Evolutionary conservation across 352 stramenopile genomes (phyloP), one percentile per base, ranked within the genome.

Genomic region (Stephanocyclus meneghinianus): DNA sequence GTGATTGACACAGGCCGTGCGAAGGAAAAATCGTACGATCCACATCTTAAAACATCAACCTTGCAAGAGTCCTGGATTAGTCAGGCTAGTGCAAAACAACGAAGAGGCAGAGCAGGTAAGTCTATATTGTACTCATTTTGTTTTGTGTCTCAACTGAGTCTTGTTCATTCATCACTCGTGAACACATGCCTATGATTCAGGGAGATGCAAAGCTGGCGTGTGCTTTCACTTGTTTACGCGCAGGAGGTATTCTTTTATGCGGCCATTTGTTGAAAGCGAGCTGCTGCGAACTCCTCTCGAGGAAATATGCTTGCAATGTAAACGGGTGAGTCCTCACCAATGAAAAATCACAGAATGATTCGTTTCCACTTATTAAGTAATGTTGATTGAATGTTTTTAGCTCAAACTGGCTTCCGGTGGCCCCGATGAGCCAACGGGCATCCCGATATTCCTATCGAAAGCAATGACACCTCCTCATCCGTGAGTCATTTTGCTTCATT

Each of bases 1-100:
- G 93, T 97, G 16, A 88, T 96, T 51, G 93, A 97, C 76, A 86
- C 86, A 15, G 94, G 93, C 15, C 97, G 98, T 57, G 97, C 94
- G 65, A 99, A 99, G 37, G 96, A 99, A 78, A 99, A 98, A 74
- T 95, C 94, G 13, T 99, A 98, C 83, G 98, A 99, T 86, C 91
- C 97, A 5, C 98, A 98, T 90, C 92, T 98, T 30, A 96, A 96
- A 55, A 99, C 99, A 93, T 97, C 98, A 81, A 98, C 96, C 62
- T 92, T 99, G 4, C 92, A 99, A 29, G 96, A 97, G 99, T 98
- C 92, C 98, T 97, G 1, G 96, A 99, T 84, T 47, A 84, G 81
- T 15, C 73, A 93, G 60, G 90, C 90, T n/a, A 91, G 76, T 47
- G 90, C 90, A 45, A 92, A 92, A 29, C 95, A 98, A 83, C 83